phyloP scores from a whole-genome alignment of 2,329 filamentous ascomycete species.

The Hypocreales sp. region DNA sequence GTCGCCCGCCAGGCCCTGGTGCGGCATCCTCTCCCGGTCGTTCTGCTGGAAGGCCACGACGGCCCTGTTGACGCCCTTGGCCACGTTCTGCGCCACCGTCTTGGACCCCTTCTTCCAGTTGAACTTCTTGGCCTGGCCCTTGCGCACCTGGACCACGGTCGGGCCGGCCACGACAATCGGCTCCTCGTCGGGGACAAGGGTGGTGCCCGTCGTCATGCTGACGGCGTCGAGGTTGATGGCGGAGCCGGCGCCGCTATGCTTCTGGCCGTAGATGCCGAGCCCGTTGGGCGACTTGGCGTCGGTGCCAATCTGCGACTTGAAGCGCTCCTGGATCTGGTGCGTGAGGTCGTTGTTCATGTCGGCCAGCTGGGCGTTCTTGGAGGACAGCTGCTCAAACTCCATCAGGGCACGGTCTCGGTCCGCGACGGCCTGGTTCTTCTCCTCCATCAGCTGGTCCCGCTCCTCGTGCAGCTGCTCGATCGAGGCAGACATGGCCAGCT shows the following conservation, averaged over 20 bases:
- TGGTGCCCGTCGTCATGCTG: slow-evolving; percentile 41
- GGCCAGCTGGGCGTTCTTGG: slow-evolving; percentile 84
- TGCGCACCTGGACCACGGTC: slow-evolving; percentile 90
- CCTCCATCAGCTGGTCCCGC: slow-evolving; percentile 68
- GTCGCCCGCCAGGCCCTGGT: slow-evolving; percentile 40
- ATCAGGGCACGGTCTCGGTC: slow-evolving; percentile 87
- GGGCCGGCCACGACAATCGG: slow-evolving; percentile 55
- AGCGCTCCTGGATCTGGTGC: slow-evolving; percentile 82
- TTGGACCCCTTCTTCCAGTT: slow-evolving; percentile 98
- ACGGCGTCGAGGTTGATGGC: slow-evolving; percentile 34
- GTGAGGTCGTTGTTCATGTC: slow-evolving; percentile 94
- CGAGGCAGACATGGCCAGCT: slow-evolving; percentile 37
- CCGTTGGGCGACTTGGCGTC: slow-evolving; percentile 35
- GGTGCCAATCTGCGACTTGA: slow-evolving; percentile 58
- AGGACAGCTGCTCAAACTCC: slow-evolving; percentile 88
- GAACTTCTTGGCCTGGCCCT: slow-evolving; percentile 89
- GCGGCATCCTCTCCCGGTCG: slow-evolving; percentile 38
- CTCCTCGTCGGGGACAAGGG: slow-evolving; percentile 52
- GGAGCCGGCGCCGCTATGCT: slow-evolving; percentile 33
- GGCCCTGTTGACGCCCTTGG: slow-evolving; percentile 85
- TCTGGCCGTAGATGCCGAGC: slow-evolving; percentile 40
- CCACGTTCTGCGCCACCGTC: slow-evolving; percentile 83
- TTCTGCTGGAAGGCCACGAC: slow-evolving; percentile 57
- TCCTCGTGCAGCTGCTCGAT: slow-evolving; percentile 51
- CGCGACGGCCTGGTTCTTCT: slow-evolving; percentile 66